Evolutionary conservation across 2,329 filamentous ascomycete genomes (phyloP).

Genomic region (Eurotiales sp.): DNA sequence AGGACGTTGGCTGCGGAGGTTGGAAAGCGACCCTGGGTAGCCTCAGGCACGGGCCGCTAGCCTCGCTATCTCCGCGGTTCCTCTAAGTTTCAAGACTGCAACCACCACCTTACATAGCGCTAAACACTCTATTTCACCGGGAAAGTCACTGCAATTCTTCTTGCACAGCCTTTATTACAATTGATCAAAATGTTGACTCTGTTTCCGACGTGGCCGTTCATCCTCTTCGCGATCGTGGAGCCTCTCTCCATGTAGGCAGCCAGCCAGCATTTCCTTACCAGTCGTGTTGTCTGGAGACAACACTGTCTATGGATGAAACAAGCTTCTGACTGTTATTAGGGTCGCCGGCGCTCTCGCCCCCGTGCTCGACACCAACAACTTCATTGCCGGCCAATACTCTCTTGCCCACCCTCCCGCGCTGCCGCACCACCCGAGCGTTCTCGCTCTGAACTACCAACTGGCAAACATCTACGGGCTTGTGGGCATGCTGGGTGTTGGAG

Average conservation of each 20-base stretch:
- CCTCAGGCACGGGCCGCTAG: too few species aligned
- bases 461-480: slow-evolving; percentile 68
- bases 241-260: slow-evolving; percentile 61
- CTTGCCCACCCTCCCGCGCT: slow-evolving; percentile 33
- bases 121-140: too few species aligned
- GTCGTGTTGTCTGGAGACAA: too few species aligned
- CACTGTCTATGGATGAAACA: too few species aligned
- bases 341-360: slow-evolving; percentile 58
- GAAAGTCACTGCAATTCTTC: too few species aligned
- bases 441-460: slow-evolving; percentile 63
- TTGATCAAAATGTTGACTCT: slow-evolving; percentile 35
- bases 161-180: too few species aligned
- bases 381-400: slow-evolving; percentile 58
- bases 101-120: too few species aligned
- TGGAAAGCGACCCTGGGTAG: too few species aligned
- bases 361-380: slow-evolving; percentile 57
- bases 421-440: slow-evolving; percentile 36
- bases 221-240: slow-evolving; percentile 66
- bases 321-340: slow-evolving; percentile 35
- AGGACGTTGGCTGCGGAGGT: background rate
- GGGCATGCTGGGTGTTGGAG: slow-evolving; percentile 59
- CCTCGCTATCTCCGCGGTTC: too few species aligned
- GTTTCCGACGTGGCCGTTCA: slow-evolving; percentile 60
- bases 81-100: too few species aligned
- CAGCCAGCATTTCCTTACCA: background rate